Evolutionary conservation across 2,329 filamentous ascomycete genomes (phyloP), one percentile per base, ranked within the genome.

Genomic region (Colletotrichum abscissum): DNA sequence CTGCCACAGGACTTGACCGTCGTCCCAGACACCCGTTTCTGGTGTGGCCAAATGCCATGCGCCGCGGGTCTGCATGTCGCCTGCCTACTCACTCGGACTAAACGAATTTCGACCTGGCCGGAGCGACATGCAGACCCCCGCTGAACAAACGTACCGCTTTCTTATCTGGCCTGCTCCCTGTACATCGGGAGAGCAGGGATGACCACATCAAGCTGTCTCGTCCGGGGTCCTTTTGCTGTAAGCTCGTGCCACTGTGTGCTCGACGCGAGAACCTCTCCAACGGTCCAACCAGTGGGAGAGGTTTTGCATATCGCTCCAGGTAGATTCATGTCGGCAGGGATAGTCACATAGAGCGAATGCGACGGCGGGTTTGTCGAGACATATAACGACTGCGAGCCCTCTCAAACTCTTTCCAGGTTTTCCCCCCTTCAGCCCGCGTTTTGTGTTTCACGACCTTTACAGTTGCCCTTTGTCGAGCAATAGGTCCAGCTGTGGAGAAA

Each of bases 321-420:
- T 42, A 42, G 14, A 42, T 42, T 42, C 35, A 42, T 42, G 35
- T 42, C 5, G 35, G 35, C 35, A 49, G 19, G 28, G 38, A 19
- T 26, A 12, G 49, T 59, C 65, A 49, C 22, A 24, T 14, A 42
- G 30, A 19, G 26, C 56, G n/a, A 28, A 56, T 56, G 35, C 38
- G 54, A 58, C 3, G 52, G 52, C 38, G 19, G 16, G 16, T 3
- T 22, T 22, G 49, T 26, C 33, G 12, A 24, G n/a, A 60, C 55
- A 69, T 55, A 73, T 69, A 69, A 57, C 7, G 49, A 16, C 49
- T 55, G 14, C 35, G 49, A 58, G 55, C 57, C 58, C 38, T 12
- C 19, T 9, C 9, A 14, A 9, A 12, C 28, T 49, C 1, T 7
- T 5, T 7, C 55, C 22, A 33, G 7, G 3, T 3, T 9, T 7